Conservation (phyloP, 768 basidiomycete genomes). For the Termitomyces sp. region DNA sequence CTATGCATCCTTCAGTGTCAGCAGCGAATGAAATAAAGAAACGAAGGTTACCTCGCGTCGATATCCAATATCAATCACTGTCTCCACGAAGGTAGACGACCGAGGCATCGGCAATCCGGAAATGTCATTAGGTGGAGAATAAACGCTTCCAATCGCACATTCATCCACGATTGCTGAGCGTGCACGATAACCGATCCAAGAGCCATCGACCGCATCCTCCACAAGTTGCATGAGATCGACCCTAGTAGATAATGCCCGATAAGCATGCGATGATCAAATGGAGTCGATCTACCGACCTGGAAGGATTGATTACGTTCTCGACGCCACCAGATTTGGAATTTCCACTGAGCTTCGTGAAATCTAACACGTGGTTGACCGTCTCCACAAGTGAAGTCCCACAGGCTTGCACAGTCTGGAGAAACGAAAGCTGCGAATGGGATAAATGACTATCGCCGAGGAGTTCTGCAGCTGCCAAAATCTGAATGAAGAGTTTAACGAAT, state of each 20-base stretch:
- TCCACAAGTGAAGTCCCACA: constrained; percentile 95
- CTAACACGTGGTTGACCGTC: constrained; percentile 94
- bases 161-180: constrained; percentile 62
- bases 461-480: constrained; percentile 91
- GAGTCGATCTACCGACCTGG: constrained; percentile 41
- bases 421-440: constrained; percentile 76
- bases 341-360: constrained; percentile 92
- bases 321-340: constrained; percentile 74
- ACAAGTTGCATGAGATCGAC: constrained; percentile 79
- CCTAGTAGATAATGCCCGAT: constrained; percentile 18
- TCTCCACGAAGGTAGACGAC: constrained; percentile 58
- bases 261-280: constrained; percentile 1
- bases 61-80: constrained; percentile 80
- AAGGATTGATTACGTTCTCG: constrained; percentile 67
- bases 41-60: constrained; percentile 46
- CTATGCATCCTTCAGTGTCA: constrained; percentile 27
- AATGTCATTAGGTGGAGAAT: constrained; percentile 72
- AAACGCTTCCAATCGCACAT: constrained; percentile 87
- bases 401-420: constrained; percentile 89
- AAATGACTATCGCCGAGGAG: constrained; percentile 82
- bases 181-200: constrained; percentile 89
- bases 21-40: not conserved
- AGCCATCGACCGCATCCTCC: constrained; percentile 88
- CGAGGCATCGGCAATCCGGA: constrained; percentile 36
- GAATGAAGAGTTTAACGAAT: constrained; percentile 2